Evolutionary conservation across 1,284 basidiomycete species (phyloP), one percentile per base, ranked within the genome.

Genomic region (Apiotrichum sp.): DNA sequence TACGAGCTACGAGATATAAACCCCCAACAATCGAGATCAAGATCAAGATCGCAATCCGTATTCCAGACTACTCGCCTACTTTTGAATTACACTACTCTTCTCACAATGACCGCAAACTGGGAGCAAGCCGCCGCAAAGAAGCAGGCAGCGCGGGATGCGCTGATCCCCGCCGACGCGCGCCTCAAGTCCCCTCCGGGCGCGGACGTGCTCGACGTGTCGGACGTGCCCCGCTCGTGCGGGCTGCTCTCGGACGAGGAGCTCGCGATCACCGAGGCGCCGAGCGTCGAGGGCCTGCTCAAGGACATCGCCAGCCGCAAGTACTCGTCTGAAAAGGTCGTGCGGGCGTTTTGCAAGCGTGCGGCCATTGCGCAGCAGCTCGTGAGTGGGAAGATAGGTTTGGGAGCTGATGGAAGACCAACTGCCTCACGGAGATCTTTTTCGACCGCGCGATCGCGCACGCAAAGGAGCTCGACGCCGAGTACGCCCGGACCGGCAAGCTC

Each of bases 311-410:
- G 40, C 10, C 54, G 59, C 1, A 50, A 58, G 51, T 48, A 62
- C 42, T 64, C 48, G 36, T 57, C 59, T 22, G 60, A 64, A 33
- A 63, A 65, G 31, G 68, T 71, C 7, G 62, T 59, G 6, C 35
- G 56, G 4, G 73, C 88, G 0, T 90, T 86, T 71, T 83, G 83
- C 69, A 90, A 90, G 76, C 79, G 88, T 32, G 86, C 89, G 0
- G 79, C 87, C 46, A 75, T 90, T 50, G 88, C 89, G 0, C 89
- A 91, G 57, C 89, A 91, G 69, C 73, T 89, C 11, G 44, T 45
- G 31, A 11, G 44, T 45, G 4, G 13, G 16, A 7, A 22, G 16
- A 11, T 22, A 38, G 36, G 36, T 8, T 38, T 38, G 7, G 7
- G 36, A 38, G 36, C 36, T 45, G 31, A 45, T 32, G 2, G 6